phyloP scores from a whole-genome alignment of 306 rosid species.

The Vicia faba region DNA sequence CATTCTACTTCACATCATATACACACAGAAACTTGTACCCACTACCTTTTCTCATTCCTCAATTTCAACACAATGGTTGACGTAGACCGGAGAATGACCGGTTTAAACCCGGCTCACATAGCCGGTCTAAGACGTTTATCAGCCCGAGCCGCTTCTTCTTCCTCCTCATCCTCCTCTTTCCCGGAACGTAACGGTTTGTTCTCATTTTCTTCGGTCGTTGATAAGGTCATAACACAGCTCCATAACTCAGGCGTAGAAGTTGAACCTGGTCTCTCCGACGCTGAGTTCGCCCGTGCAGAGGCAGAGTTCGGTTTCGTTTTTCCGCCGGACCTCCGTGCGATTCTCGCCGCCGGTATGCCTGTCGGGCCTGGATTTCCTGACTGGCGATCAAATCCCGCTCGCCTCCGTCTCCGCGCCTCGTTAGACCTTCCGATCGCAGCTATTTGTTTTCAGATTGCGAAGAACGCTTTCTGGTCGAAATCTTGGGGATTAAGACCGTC shows the following conservation, averaged over 20 bases:
- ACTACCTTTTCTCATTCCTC: background rate
- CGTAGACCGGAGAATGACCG: conserved; percentile 96
- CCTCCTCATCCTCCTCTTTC: conserved; percentile 56
- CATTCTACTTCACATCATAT: background rate
- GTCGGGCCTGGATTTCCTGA: conserved; percentile 94
- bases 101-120: conserved; percentile 88
- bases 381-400: conserved; percentile 79
- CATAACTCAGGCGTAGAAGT: conserved; percentile 69
- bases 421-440: conserved; percentile 96
- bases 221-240: conserved; percentile 67
- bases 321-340: conserved; percentile 92
- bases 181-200: conserved; percentile 70
- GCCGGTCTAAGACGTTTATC: conserved; percentile 95
- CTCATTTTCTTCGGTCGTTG: conserved; percentile 72
- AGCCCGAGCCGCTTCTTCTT: conserved; percentile 73
- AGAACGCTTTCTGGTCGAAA: conserved; percentile 84
- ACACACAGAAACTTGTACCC: background rate
- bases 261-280: conserved; percentile 70
- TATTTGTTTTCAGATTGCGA: conserved; percentile 88
- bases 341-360: conserved; percentile 84
- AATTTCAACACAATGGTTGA: conserved; percentile 69
- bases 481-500: conserved; percentile 86
- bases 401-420: conserved; percentile 80
- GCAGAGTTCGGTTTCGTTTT: conserved; percentile 90
- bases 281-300: conserved; percentile 90